Base-by-base conservation (phyloP, 129 eudicot species). In the Apium graveolens region DNA sequence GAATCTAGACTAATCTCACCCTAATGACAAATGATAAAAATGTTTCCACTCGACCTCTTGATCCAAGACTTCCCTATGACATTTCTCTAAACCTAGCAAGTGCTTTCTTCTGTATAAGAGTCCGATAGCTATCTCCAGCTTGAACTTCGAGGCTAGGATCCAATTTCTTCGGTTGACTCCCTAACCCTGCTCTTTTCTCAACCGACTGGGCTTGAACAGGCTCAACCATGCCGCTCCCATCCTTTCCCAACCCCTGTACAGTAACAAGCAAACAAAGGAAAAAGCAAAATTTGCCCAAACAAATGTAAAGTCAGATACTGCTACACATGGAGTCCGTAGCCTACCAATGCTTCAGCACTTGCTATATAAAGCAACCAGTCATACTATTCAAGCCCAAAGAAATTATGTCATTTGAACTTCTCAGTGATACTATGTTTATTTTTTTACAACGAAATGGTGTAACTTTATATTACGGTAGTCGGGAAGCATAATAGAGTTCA, bases 221-320 rank as follows among this genome's bases (percentile, higher is more conserved):
- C 87, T 95, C 99, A 72, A 95, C 95, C 94, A 95, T 89, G 26
- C 99, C 99, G 70, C 96, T 95, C 39, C 99, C 97, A 57, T 95
- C 97, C 84, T 83, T 95, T 24, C 99, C 99, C 81, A 95, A 81
- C 29, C 99, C 99, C 99, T 95, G 84, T 55, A 65, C 37, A 80
- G 74, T 26, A 27, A 75, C 24, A 80, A 76, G 74, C 46, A 80
- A 44, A 32, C 27, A 78, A 79, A 78, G 63, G 72, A 76, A 77
- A 73, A 83, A n/a, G 34, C 68, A 60, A 60, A 60, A 60, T 81
- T 49, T n/a, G 80, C 82, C 80, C 85, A 79, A 43, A 29, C 75
- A 39, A 12, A 66, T 66, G 72, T 76, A 79, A 76, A 81, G 82
- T 88, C 79, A 86, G 90, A 82, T 83, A 44, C 80, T 75, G 72